A percentile compares a stretch with the other conserved stretches of the same genome.
Conservation (phyloP, 768 basidiomycete genomes). For the Kwoniella mangroviensis region DNA sequence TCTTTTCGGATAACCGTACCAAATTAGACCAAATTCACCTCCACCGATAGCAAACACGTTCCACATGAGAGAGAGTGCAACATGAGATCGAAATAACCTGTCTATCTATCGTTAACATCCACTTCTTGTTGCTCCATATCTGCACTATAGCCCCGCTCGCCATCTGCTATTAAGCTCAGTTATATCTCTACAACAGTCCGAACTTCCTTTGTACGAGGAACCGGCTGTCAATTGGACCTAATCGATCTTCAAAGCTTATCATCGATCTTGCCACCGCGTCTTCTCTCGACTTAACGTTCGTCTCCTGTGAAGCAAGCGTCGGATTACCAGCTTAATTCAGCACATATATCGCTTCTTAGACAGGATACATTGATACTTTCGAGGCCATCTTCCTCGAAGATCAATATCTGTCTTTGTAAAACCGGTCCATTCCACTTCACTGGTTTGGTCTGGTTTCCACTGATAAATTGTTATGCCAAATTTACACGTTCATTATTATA, state of each 20-base stretch:
- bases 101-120: not conserved
- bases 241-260: not conserved
- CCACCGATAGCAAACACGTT: slow-evolving; percentile 19
- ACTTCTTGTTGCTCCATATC: not conserved
- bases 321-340: not conserved
- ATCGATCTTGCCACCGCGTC: slow-evolving; percentile 1
- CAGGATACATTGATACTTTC: slow-evolving; percentile 1
- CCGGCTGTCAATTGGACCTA: not conserved
- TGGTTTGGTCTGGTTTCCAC: not conserved
- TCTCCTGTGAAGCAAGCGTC: not conserved
- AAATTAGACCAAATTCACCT: not conserved
- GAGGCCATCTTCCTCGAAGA: slow-evolving; percentile 53
- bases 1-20: slow-evolving; percentile 11
- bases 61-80: not conserved
- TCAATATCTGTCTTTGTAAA: not conserved
- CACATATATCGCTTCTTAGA: not conserved
- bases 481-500: slow-evolving; percentile 50
- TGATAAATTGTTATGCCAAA: slow-evolving; percentile 42
- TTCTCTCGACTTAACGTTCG: not conserved
- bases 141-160: too few relatives aligned
- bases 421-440: slow-evolving; percentile 9
- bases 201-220: not conserved
- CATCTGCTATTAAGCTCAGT: not conserved
- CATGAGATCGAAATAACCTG: slow-evolving; percentile 13
- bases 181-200: not conserved